Evolutionary conservation across 2,329 filamentous ascomycete species (phyloP), one percentile per base, ranked within the genome.

Genomic region (Myriangium duriaei): DNA sequence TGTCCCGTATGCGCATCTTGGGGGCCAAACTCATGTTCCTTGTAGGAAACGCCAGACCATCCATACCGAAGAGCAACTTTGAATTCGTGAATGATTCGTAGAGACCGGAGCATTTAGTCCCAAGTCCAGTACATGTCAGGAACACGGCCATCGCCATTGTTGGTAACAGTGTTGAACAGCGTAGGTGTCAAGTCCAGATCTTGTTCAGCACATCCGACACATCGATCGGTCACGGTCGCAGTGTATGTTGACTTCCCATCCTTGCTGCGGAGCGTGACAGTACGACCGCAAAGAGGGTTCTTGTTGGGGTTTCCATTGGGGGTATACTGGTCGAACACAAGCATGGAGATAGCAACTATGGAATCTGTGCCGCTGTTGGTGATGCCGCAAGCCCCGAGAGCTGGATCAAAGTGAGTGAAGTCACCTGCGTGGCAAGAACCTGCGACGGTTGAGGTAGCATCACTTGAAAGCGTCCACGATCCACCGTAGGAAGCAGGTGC

Each of bases 321-420:
- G 34, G 37, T 48, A 41, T 50, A 47, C n/a, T 44, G 19, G 42
- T 74, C 76, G 74, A 87, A 84, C 52, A 82, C 61, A 4, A 51
- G 61, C 30, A 67, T 49, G 13, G 79, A 73, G 37, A 92, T 65
- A 42, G 84, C 84, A 41, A 91, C 74, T 42, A 85, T 74, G 54
- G 72, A 65, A 13, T 76, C 65, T 3, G 52, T 56, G 45, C 59
- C 74, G 32, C 64, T 54, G 60, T 76, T 76, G 47, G 74, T 70
- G 26, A 56, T 58, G 38, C 81, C 82, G 53, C 84, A 91, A 14
- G 78, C 60, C 42, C 79, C 79, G 6, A 80, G 54, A 30, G 79
- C 83, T 33, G 79, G 64, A 29, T 67, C 61, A 63, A 82, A 92
- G 67, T 74, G 87, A 42, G 84, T 91, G 47, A 84, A 68, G 34